Conservation (phyloP, 2,329 filamentous ascomycete species). For the Aspergillus uvarum region DNA sequence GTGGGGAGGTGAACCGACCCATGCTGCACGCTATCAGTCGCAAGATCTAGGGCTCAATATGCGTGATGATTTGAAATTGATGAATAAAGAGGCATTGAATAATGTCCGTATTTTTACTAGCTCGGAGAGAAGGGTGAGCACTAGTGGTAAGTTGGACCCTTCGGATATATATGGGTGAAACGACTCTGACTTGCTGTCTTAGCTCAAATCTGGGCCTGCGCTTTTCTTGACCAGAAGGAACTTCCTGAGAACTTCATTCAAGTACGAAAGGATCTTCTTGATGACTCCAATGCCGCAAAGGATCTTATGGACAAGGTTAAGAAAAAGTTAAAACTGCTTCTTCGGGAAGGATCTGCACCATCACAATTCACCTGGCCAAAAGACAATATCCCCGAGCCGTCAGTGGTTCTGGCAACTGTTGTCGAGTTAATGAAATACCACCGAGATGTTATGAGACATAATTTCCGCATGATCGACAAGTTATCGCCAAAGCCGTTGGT, state of each 20-base stretch:
- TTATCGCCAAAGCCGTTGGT: slow-evolving; percentile 22
- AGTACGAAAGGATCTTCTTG: slow-evolving; percentile 88
- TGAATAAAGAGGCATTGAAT: slow-evolving; percentile 88
- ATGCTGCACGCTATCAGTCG: slow-evolving; percentile 93
- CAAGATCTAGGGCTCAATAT: slow-evolving; percentile 94
- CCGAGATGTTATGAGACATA: slow-evolving; percentile 89
- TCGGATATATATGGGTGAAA: slow-evolving; percentile 1
- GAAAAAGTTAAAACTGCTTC: slow-evolving; percentile 93
- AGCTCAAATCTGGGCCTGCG: slow-evolving; percentile 91
- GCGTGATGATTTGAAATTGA: slow-evolving; percentile 86
- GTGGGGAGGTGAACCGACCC: slow-evolving; percentile 97
- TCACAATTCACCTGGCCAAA: slow-evolving; percentile 97
- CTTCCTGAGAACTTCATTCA: slow-evolving; percentile 82
- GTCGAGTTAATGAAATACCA: slow-evolving; percentile 98
- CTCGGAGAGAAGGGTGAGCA: slow-evolving; percentile 89
- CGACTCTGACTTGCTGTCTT: slow-evolving; percentile 12
- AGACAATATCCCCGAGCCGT: slow-evolving; percentile 88
- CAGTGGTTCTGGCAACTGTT: slow-evolving; percentile 85
- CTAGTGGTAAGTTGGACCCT: slow-evolving; percentile 58
- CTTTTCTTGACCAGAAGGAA: slow-evolving; percentile 85
- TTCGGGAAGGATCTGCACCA: slow-evolving; percentile 90
- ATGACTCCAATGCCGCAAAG: slow-evolving; percentile 97
- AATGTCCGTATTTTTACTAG: slow-evolving; percentile 95
- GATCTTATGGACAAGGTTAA: slow-evolving; percentile 99
- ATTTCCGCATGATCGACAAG: slow-evolving; percentile 77